These are phyloP conservation scores for Anthracocystis setariae DNA, from an alignment of 1,284 basidiomycete species.

Conservation along the genomic window DNA sequence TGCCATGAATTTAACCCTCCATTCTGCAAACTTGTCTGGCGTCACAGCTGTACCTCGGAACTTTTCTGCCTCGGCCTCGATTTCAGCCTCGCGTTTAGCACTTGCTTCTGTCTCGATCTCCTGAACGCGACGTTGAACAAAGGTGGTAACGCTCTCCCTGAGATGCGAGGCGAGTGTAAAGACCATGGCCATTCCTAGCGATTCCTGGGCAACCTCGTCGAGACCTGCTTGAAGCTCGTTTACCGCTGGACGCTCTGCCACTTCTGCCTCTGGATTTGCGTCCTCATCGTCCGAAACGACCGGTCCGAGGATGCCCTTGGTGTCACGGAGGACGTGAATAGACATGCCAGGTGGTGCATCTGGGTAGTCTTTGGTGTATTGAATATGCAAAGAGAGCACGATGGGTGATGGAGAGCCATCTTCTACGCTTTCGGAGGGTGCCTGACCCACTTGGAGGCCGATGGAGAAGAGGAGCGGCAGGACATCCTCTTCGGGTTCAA, in stretches of 20 bases:
- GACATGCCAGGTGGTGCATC: conserved; percentile 80
- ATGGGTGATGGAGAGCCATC: conserved; percentile 72
- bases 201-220: conserved; percentile 80
- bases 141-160: conserved; percentile 78
- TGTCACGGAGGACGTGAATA: conserved; percentile 74
- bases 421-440: conserved; percentile 45
- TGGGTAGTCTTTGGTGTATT: conserved; percentile 78
- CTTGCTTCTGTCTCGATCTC: conserved; percentile 72
- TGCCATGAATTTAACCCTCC: conserved; percentile 79
- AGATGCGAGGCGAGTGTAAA: conserved; percentile 91
- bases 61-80: conserved; percentile 86
- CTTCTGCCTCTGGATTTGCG: background rate
- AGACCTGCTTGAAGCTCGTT: conserved; percentile 70
- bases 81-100: conserved; percentile 76
- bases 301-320: conserved; percentile 42
- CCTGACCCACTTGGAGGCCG: conserved; percentile 24
- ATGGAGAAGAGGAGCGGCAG: conserved; percentile 69
- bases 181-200: conserved; percentile 95
- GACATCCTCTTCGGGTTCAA: conserved; percentile 83
- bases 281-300: conserved; percentile 18
- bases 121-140: conserved; percentile 72
- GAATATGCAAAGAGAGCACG: conserved; percentile 77
- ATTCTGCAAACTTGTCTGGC: conserved; percentile 79
- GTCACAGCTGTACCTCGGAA: conserved; percentile 92
- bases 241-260: conserved; percentile 19